Conservation (phyloP, 345 rosid genomes). For the Brassica cretica region DNA sequence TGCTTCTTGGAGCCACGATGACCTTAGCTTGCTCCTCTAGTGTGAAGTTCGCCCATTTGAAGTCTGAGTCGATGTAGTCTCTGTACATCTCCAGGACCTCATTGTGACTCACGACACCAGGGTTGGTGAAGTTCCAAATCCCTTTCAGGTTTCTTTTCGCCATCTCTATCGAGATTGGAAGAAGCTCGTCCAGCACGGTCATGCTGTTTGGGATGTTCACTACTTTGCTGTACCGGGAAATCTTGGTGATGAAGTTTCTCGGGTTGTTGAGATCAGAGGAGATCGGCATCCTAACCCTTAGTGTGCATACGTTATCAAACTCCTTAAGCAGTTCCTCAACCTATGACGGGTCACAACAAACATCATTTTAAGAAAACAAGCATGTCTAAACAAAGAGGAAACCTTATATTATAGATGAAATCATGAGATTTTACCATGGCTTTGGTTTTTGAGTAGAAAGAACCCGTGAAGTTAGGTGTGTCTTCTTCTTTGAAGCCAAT, state of each 20-base stretch:
- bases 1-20: slow-evolving; percentile 53
- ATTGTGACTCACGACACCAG: slow-evolving; percentile 56
- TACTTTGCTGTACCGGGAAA: slow-evolving; percentile 49
- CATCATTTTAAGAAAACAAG: background rate
- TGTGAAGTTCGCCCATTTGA: slow-evolving; percentile 51
- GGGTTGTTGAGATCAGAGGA: slow-evolving; percentile 57
- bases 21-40: slow-evolving; percentile 57
- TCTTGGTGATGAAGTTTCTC: slow-evolving; percentile 52
- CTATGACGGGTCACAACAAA: slow-evolving; percentile 28
- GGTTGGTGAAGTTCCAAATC: slow-evolving; percentile 59
- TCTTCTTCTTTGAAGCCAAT: slow-evolving; percentile 68
- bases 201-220: slow-evolving; percentile 61
- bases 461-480: slow-evolving; percentile 62
- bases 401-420: background rate
- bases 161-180: slow-evolving; percentile 57
- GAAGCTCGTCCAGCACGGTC: slow-evolving; percentile 60
- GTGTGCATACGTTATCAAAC: slow-evolving; percentile 52
- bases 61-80: slow-evolving; percentile 45
- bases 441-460: slow-evolving; percentile 74
- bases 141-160: slow-evolving; percentile 54
- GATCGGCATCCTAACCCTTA: slow-evolving; percentile 54
- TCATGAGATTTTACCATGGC: slow-evolving; percentile 52
- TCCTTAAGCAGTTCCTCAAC: slow-evolving; percentile 53
- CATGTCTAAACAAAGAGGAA: background rate
- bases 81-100: slow-evolving; percentile 54